Evolutionary conservation across 805 yeast species (phyloP).

Genomic region (Starmerella asiatica): DNA sequence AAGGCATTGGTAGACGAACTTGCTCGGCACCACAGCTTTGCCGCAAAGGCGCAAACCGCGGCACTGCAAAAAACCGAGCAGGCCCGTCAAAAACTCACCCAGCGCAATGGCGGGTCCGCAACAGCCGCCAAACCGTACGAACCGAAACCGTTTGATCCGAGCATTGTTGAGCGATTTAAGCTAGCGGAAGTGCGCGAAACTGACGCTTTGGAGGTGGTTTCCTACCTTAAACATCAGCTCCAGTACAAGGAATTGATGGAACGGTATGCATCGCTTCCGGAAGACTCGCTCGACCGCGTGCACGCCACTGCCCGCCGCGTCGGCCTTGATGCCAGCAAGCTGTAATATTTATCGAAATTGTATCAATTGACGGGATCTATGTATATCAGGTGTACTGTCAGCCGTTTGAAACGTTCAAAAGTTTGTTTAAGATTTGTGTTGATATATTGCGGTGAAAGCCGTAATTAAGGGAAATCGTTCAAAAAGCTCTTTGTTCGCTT

Average conservation of each 20-base stretch:
- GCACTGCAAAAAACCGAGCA: conserved; percentile 4
- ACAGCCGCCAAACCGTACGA: background rate
- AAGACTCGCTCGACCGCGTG: conserved; percentile 67
- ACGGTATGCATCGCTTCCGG: conserved; percentile 68
- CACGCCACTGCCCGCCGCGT: conserved; percentile 72
- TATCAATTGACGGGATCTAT: too few relatives aligned
- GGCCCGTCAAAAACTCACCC: conserved; percentile 1
- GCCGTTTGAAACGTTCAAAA: too few relatives aligned
- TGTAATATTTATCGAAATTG: conserved; percentile 5
- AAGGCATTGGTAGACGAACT: conserved; percentile 9
- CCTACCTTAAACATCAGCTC: conserved; percentile 58
- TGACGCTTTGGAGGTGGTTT: conserved; percentile 35
- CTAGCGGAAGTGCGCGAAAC: conserved; percentile 18
- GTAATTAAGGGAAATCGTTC: conserved; percentile 34
- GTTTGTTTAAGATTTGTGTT: too few relatives aligned
- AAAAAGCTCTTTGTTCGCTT: conserved; percentile 29
- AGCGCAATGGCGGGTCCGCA: conserved; percentile 3
- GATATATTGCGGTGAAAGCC: too few relatives aligned
- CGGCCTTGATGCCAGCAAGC: conserved; percentile 44
- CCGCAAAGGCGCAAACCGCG: conserved; percentile 8
- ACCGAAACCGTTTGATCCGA: conserved; percentile 8
- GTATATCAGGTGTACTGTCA: too few relatives aligned
- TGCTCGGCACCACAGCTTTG: conserved; percentile 8
- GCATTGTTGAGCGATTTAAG: conserved; percentile 42
- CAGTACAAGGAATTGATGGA: conserved; percentile 65